Evolutionary conservation across 2,329 filamentous ascomycete genomes (phyloP).

Genomic region (Ophiocordyceps camponoti-saundersi): DNA sequence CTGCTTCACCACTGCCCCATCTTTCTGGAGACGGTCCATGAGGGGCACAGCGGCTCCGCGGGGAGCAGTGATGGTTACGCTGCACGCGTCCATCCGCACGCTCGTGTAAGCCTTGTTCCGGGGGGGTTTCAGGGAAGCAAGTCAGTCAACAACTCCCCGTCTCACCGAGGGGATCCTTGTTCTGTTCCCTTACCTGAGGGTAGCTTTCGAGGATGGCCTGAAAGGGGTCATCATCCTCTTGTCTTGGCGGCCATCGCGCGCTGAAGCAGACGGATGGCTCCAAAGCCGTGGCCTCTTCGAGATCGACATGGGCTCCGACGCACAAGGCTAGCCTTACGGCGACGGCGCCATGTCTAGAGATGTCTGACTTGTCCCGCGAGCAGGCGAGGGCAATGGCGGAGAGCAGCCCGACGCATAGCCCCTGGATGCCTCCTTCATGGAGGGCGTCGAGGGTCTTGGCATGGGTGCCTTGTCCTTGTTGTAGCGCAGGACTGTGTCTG

Average conservation of each 20-base stretch:
- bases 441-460: background rate
- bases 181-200: background rate
- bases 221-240: background rate
- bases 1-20: background rate
- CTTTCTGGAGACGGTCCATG: background rate
- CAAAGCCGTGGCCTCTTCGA: background rate
- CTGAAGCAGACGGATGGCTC: background rate
- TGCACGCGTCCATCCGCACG: background rate
- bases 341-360: background rate
- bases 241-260: background rate
- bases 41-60: background rate
- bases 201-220: background rate
- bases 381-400: background rate
- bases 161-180: background rate
- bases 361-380: background rate
- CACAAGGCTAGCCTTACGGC: background rate
- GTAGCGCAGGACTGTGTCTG: background rate
- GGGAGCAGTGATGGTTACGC: background rate
- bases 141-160: background rate
- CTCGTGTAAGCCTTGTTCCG: background rate
- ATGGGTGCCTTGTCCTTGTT: background rate
- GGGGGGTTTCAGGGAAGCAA: background rate
- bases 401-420: background rate
- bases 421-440: background rate
- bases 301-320: background rate